Percentiles rank a stretch among this genome's conserved stretches.
Evolutionary conservation across 441 rosid genomes (phyloP).

Genomic region (Brassica hybrid): DNA sequence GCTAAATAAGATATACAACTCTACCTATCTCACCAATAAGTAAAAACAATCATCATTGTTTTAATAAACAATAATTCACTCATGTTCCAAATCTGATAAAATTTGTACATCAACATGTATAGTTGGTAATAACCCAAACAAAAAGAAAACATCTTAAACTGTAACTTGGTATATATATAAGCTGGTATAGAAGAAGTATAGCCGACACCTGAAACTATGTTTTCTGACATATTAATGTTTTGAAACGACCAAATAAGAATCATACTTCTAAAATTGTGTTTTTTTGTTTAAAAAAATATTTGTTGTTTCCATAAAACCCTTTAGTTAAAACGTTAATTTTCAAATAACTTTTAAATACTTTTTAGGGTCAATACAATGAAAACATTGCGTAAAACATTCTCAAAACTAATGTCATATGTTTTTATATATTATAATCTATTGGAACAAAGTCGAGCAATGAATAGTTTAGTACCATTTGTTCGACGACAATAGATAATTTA

Average conservation of each 20-base stretch:
- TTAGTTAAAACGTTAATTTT: background rate
- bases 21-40: background rate
- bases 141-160: background rate
- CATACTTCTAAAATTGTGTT: background rate
- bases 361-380: background rate
- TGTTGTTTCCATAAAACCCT: background rate
- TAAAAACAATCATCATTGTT: background rate
- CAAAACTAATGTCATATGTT: background rate
- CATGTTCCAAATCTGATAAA: background rate
- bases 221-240: constrained; percentile 11
- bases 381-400: constrained; percentile 5
- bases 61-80: background rate
- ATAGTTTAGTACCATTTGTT: background rate
- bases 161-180: constrained; percentile 7
- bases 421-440: background rate
- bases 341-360: background rate
- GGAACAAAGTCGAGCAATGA: constrained; percentile 7
- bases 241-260: background rate
- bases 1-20: constrained; percentile 8
- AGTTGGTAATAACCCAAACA: background rate
- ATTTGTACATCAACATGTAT: background rate
- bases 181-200: constrained; percentile 15
- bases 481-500: constrained; percentile 15
- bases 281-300: background rate
- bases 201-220: constrained; percentile 15